Percentiles rank a stretch among this genome's conserved stretches.
Conservation (phyloP, 2,329 filamentous ascomycete species). For the Curvularia spicifera region DNA sequence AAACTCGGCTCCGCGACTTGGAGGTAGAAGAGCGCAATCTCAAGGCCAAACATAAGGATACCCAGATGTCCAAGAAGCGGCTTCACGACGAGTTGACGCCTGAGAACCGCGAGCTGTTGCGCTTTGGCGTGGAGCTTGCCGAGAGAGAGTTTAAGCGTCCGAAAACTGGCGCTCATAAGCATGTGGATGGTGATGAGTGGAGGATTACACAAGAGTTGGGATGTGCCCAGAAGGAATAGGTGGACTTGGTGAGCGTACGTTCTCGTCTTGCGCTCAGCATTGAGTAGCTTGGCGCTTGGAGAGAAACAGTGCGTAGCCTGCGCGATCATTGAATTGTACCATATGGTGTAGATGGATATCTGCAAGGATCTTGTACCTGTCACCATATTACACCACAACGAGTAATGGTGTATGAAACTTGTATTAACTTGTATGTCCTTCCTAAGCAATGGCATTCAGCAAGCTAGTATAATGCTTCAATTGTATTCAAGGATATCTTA, state of each 20-base stretch:
- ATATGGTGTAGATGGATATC: neutral
- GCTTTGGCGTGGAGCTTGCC: neutral
- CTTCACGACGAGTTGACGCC: neutral
- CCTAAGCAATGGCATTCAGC: neutral
- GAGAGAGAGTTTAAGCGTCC: neutral
- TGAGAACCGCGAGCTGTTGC: neutral
- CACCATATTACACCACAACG: neutral
- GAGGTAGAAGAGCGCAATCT: neutral
- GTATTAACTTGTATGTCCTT: slow-evolving; percentile 51
- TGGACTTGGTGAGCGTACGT: neutral
- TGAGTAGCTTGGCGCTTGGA: neutral
- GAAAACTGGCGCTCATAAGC: neutral
- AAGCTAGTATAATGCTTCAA: slow-evolving; percentile 14
- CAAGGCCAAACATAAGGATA: neutral
- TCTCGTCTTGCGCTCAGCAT: neutral
- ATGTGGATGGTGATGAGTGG: neutral
- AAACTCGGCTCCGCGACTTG: neutral
- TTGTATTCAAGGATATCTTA: slow-evolving; percentile 15
- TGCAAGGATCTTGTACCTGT: neutral
- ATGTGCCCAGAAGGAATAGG: neutral
- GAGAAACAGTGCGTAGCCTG: neutral
- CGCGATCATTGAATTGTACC: neutral
- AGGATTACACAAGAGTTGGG: neutral
- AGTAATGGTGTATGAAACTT: neutral
- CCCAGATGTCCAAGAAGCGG: neutral